Percentiles rank a stretch among this genome's conserved stretches.
These are phyloP conservation scores for Juglanconis oblonga DNA, from an alignment of 2,329 filamentous ascomycete species.

Conservation along the genomic window DNA sequence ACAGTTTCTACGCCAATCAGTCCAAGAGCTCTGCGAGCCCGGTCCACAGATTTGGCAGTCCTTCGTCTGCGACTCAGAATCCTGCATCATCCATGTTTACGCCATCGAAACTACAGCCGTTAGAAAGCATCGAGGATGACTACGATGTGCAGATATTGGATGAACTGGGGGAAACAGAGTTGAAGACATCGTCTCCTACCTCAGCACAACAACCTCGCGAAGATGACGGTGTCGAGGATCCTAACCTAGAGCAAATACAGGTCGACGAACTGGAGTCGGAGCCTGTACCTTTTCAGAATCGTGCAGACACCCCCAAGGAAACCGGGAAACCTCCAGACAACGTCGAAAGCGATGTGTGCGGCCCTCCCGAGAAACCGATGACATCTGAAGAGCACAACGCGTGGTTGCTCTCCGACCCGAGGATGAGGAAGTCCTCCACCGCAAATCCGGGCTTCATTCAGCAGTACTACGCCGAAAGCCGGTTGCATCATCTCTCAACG, in stretches of 20 bases:
- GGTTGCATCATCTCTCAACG: constrained; percentile 88
- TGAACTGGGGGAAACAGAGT: background rate
- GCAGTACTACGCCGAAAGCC: constrained; percentile 92
- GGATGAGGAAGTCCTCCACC: constrained; percentile 82
- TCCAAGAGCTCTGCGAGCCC: constrained; percentile 43
- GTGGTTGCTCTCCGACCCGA: constrained; percentile 76
- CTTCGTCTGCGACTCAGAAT: constrained; percentile 11
- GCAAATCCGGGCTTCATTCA: constrained; percentile 91
- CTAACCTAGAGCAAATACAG: background rate
- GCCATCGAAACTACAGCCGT: constrained; percentile 8
- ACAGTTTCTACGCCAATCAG: constrained; percentile 79
- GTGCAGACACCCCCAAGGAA: background rate
- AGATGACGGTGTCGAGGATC: background rate
- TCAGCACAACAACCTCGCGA: background rate
- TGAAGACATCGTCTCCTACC: background rate
- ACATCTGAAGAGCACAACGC: constrained; percentile 95
- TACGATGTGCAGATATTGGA: constrained; percentile 28
- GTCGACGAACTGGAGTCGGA: background rate
- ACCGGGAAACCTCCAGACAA: constrained; percentile 1
- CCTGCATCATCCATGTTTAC: constrained; percentile 17
- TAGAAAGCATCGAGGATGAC: constrained; percentile 38
- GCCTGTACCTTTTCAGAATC: background rate
- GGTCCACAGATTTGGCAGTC: constrained; percentile 24
- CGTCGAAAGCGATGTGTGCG: background rate
- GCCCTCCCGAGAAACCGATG: constrained; percentile 38